Base-by-base conservation (phyloP, 163 green algal species). In the Scenedesmus sp. region DNA sequence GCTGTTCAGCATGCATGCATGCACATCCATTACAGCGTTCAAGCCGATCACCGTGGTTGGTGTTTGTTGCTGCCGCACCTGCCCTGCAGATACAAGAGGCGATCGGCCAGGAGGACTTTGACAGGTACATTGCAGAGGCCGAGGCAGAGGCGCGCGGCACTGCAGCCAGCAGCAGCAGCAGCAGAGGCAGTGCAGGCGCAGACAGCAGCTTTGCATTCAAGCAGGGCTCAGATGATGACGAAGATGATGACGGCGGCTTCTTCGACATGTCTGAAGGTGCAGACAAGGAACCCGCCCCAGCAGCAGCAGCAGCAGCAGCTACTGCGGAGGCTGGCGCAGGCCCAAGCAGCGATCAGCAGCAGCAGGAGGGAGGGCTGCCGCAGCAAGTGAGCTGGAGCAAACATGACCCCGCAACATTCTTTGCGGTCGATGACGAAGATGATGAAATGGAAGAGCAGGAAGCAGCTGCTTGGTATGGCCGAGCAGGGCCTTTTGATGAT, bases 341-440 rank as follows among this genome's bases (percentile, higher is more conserved):
- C 13, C 18, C 18, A 6, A 73, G 46, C 46, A 85, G 46, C 18
- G 18, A 51, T 7, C 33, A 70, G 76, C n/a, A 59, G 51, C 33
- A 59, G 46, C 30, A 42, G 37, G 3, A 56, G 44, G 10, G 42
- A 18, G 33, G 30, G 44, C 7, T 35, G 18, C n/a, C 10, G 37
- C 26, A 46, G 42, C 46, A 37, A 37, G 85, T 85, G 43, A 42
- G 24, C 18, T 85, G 72, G 85, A 85, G 70, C 42, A 40, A 40
- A 73, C 70, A 85, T 35, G 85, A 85, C 20, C 72, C 85, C 16
- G n/a, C 59, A 1, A 85, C 72, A 20, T 90, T 85, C 16, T 90
- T 85, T 83, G 85, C 70, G 42, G 72, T 89, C 0, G 88, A 85
- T 70, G 88, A 89, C 12, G 88, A 92, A 30, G 81, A 89, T 13